Evolutionary conservation across 495 filamentous ascomycete genomes (phyloP), one percentile per base, ranked within the genome.

Genomic region (Penicillium alfredii): DNA sequence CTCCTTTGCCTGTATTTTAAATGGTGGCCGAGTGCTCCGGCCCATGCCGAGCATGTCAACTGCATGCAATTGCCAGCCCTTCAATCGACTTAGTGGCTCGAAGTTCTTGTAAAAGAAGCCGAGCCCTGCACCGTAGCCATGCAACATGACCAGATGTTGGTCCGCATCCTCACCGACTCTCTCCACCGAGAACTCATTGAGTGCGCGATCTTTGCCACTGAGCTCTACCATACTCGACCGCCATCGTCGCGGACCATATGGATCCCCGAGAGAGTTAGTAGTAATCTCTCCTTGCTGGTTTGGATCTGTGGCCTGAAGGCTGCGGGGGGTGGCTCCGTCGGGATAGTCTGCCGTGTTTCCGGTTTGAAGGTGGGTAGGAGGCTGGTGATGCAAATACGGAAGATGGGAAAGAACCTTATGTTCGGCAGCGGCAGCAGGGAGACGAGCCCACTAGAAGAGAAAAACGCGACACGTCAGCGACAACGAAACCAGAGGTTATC

Each of bases 101-200:
- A 94, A 97, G 52, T 97, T 97, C 59, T 88, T 86, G 67, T 97
- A 98, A 68, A 94, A 98, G 56, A 97, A 97, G 4, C 87, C 92
- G 3, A 98, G 66, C 0, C 92, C 92, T 1, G 92, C 92, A 24
- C 93, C 93, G 60, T 97, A 97, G 23, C 92, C 92, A 55, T 98
- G 92, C 8, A 98, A 69, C 81, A 98, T 95, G 13, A 98, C 89
- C n/a, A 98, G 69, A 38, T 89, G 88, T 33, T 89, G 77, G 8
- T 83, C 80, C 4, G 77, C 72, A 19, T 76, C 61, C 43, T 97
- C 92, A 15, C 77, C 84, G 3, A 84, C 61, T 33, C 92, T 74
- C 56, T 95, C 88, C 1, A 98, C 78, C 6, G 82, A 84, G 62
- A 96, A 90, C 53, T 98, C 92, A 50, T 98, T 98, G 30, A 98